Conservation (phyloP, 1,284 basidiomycete genomes). For the Malassezia globosa region DNA sequence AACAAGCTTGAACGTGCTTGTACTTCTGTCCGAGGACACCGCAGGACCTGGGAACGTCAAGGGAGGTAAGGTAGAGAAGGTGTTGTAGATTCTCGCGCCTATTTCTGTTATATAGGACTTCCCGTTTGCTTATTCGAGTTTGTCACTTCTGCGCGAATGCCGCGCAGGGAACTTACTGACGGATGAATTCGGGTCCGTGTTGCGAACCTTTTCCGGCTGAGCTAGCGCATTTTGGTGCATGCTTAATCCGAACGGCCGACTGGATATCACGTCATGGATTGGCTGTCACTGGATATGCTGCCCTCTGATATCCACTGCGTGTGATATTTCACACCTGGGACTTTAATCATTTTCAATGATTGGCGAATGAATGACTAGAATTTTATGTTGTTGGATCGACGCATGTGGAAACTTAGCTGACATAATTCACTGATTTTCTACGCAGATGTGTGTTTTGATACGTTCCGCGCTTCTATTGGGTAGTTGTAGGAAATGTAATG, state of each 20-base stretch:
- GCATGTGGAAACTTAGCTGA: not conserved
- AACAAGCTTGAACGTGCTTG: conserved; percentile 12
- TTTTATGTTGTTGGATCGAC: not conserved
- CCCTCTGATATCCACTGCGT: too few species aligned
- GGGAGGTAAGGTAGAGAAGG: conserved; percentile 2
- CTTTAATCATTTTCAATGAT: too few species aligned
- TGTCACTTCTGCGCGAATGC: not conserved
- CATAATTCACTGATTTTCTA: not conserved
- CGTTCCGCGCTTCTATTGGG: too few species aligned
- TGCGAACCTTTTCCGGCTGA: conserved; percentile 16
- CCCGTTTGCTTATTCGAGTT: conserved; percentile 14
- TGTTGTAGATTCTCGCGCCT: conserved; percentile 6
- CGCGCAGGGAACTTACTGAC: not conserved
- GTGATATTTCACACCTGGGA: not conserved
- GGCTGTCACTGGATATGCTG: too few species aligned
- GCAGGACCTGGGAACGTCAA: conserved; percentile 11
- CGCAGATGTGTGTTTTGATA: too few species aligned
- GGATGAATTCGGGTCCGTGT: conserved; percentile 11
- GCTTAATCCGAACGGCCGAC: conserved; percentile 9
- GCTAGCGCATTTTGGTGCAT: conserved; percentile 1
- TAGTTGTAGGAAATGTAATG: too few species aligned
- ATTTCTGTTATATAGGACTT: conserved; percentile 16
- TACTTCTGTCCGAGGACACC: conserved; percentile 5
- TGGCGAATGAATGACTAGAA: too few species aligned
- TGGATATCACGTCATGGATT: not conserved